Percentiles rank a stretch among this genome's conserved stretches.
phyloP scores from a whole-genome alignment of 2,329 filamentous ascomycete species.

The Hymenoscyphus fructigenus region DNA sequence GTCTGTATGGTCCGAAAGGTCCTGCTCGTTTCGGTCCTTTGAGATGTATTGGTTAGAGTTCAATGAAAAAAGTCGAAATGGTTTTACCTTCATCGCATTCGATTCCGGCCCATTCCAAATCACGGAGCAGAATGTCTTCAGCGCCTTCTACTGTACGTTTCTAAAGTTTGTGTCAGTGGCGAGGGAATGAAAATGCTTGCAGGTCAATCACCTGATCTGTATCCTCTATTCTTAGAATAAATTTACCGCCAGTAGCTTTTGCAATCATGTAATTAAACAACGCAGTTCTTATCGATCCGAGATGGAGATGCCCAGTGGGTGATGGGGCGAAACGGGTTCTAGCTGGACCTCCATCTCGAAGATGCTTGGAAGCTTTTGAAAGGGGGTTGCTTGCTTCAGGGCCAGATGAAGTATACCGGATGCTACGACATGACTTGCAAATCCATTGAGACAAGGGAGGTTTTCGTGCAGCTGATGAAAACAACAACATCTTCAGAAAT shows the following conservation, averaged over 20 bases:
- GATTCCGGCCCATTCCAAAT: constrained; percentile 85
- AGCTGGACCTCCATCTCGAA: constrained; percentile 54
- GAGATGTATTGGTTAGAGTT: constrained; percentile 15
- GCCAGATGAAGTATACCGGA: constrained; percentile 14
- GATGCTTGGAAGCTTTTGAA: constrained; percentile 16
- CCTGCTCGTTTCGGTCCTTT: constrained; percentile 78
- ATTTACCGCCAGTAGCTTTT: constrained; percentile 82
- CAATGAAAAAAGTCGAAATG: neutral
- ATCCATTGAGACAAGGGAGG: constrained; percentile 24
- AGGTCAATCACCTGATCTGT: constrained; percentile 72
- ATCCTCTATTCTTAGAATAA: constrained; percentile 88
- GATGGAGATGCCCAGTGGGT: constrained; percentile 88
- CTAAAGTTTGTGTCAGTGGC: constrained; percentile 45
- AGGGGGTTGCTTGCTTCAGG: constrained; percentile 14
- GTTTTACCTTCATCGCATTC: constrained; percentile 83
- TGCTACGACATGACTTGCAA: constrained; percentile 28
- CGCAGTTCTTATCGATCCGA: constrained; percentile 88
- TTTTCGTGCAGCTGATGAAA: constrained; percentile 22
- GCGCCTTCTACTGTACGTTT: constrained; percentile 79
- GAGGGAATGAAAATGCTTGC: neutral
- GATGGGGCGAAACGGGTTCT: constrained; percentile 92
- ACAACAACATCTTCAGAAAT: constrained; percentile 20
- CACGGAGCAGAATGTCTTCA: constrained; percentile 72
- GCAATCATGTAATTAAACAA: constrained; percentile 96
- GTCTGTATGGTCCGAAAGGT: constrained; percentile 80